Conservation (phyloP, 1,284 basidiomycete species). For the Boletus semigastroideus region DNA sequence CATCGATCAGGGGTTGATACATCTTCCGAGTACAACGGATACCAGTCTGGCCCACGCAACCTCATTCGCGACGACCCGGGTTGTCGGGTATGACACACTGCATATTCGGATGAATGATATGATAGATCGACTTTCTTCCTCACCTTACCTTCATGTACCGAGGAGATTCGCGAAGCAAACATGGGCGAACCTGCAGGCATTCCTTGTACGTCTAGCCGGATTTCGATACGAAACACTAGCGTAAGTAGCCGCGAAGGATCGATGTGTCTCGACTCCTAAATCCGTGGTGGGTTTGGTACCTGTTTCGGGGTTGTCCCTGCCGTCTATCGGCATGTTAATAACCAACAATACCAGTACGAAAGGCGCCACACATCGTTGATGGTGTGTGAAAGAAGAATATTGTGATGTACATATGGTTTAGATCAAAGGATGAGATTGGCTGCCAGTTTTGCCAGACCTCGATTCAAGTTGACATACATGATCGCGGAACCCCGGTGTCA, state of each 20-base stretch:
- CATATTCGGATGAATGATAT: not conserved
- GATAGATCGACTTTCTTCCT: not conserved
- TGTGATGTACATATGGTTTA: not conserved
- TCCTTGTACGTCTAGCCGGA: too few species aligned
- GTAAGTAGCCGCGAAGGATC: not conserved
- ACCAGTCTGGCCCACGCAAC: too few species aligned
- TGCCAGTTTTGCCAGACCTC: not conserved
- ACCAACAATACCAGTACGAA: not conserved
- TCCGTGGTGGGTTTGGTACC: not conserved
- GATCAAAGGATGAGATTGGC: not conserved
- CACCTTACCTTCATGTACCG: conserved; percentile 1
- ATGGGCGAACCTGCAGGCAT: not conserved
- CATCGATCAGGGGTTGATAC: not conserved
- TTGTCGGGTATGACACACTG: not conserved
- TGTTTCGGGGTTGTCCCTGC: not conserved
- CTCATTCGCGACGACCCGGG: not conserved
- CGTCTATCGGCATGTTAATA: not conserved
- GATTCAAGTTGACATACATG: not conserved
- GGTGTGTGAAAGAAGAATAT: not conserved
- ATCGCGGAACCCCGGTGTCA: not conserved
- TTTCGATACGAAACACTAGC: not conserved
- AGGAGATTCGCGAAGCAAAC: not conserved
- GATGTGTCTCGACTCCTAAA: not conserved
- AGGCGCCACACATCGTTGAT: not conserved
- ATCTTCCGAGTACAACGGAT: conserved; percentile 1